Conservation (phyloP, 305 asterid species). For the Petunia hybrid region DNA sequence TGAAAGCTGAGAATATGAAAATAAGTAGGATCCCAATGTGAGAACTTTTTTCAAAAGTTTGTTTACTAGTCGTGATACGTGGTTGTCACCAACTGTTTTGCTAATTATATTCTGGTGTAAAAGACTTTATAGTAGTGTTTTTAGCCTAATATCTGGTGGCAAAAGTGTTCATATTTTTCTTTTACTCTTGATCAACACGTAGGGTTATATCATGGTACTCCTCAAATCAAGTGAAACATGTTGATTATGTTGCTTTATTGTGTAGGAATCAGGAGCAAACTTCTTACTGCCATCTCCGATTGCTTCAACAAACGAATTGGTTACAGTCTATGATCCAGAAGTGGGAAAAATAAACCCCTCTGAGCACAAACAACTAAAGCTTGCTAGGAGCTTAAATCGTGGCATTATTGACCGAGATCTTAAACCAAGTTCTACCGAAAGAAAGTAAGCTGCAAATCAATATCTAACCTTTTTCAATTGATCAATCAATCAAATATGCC, state of each 20-base stretch:
- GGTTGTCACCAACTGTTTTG: constrained; percentile 7
- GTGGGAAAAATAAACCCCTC: constrained; percentile 95
- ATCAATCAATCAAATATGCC: constrained; percentile 19
- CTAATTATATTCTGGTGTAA: background rate
- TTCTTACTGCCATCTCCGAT: constrained; percentile 89
- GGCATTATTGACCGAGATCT: constrained; percentile 98
- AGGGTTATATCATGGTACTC: constrained; percentile 12
- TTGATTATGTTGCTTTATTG: constrained; percentile 38
- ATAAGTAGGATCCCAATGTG: constrained; percentile 1
- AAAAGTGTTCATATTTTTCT: background rate
- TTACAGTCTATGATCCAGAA: constrained; percentile 96
- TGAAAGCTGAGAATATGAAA: background rate
- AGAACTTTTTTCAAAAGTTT: background rate
- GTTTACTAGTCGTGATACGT: background rate
- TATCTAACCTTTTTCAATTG: background rate
- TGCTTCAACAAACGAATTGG: constrained; percentile 94
- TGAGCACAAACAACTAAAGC: constrained; percentile 96
- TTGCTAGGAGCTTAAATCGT: constrained; percentile 97
- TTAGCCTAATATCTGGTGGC: constrained; percentile 18
- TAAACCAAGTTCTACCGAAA: constrained; percentile 85
- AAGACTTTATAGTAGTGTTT: constrained; percentile 12
- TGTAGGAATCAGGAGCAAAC: constrained; percentile 95
- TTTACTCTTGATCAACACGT: background rate
- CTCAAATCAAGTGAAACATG: background rate
- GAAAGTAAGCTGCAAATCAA: constrained; percentile 67